Base-by-base conservation (phyloP, 495 filamentous ascomycete species). In the Neurospora sp. region DNA sequence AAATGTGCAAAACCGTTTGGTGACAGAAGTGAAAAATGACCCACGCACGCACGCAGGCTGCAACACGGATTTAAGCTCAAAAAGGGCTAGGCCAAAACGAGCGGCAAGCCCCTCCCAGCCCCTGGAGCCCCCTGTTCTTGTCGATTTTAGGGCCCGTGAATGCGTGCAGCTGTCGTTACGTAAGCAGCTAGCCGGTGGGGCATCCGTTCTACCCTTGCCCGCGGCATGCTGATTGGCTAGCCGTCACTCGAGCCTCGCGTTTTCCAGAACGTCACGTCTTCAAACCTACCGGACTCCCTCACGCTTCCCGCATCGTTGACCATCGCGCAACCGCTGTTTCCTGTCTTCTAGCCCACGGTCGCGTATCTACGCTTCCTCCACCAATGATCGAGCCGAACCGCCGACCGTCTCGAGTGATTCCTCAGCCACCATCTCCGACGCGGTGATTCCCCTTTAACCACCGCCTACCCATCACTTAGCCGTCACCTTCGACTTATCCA, bases 211-310 rank as follows among this genome's bases (percentile, higher is more conserved):
- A 73, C 59, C 71, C 71, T 53, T 72, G 59, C 20, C 31, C 27
- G 16, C 16, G n/a, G 12, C 35, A n/a, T 39, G 71, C 59, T 72
- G 71, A 72, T 72, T 72, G 71, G 71, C 48, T 31, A n/a, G 39
- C 27, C 10, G 39, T 65, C 53, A 69, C 27, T 44, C 27, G 75
- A 75, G 71, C 72, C 73, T 76, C 77, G 76, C 76, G 77, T 80
- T 76, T 80, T 79, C 74, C 48, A 73, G 74, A 80, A 80, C 78
- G 78, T 80, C 78, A 80, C 78, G 76, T 80, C 78, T 72, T 79
- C 73, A 53, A 68, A 71, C 75, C 71, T 73, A 11, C 61, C 41
- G 7, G 75, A 53, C 61, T 40, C 39, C 71, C 4, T 65, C 69
- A 73, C 39, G 11, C 76, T 70, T 79, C 74, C 78, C 76, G 42